phyloP scores from a whole-genome alignment of 164 flowering plant genomes.

The Liriodendron chinense region DNA sequence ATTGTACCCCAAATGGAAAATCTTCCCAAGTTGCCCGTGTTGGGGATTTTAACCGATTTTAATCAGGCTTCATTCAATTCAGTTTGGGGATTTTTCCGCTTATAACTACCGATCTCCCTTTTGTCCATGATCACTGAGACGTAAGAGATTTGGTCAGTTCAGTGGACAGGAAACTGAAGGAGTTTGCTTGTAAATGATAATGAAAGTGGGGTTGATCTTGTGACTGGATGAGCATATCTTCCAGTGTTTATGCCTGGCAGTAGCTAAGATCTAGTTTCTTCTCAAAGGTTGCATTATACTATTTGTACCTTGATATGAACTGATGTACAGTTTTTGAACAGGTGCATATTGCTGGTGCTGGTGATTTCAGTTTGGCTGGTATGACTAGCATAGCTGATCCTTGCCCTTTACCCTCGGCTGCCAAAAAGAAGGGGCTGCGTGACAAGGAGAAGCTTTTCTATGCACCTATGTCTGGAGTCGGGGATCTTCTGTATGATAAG shows the following conservation, averaged over 20 bases:
- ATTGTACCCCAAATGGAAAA: not conserved
- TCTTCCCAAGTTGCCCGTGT: not conserved
- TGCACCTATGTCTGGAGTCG: conserved; percentile 98
- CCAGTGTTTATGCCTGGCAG: not conserved
- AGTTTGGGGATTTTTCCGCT: not conserved
- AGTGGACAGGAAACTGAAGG: not conserved
- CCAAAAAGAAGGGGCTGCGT: conserved; percentile 93
- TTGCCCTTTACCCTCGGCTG: conserved; percentile 94
- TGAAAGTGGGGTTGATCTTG: not conserved
- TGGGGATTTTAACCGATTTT: not conserved
- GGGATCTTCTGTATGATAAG: conserved; percentile 93
- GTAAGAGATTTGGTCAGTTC: not conserved
- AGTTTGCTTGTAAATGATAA: not conserved
- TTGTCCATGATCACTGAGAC: not conserved
- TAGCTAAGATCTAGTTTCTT: not conserved
- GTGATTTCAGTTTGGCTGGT: conserved; percentile 72
- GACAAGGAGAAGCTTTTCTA: conserved; percentile 92
- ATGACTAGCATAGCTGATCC: conserved; percentile 79
- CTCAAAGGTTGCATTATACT: not conserved
- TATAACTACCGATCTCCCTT: not conserved
- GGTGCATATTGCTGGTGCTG: conserved; percentile 99
- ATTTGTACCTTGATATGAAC: not conserved
- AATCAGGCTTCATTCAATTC: too few relatives aligned
- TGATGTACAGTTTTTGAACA: conserved; percentile 19
- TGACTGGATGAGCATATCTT: not conserved